Evolutionary conservation across 2,329 filamentous ascomycete genomes (phyloP).

Genomic region (Westerdykella ornata): DNA sequence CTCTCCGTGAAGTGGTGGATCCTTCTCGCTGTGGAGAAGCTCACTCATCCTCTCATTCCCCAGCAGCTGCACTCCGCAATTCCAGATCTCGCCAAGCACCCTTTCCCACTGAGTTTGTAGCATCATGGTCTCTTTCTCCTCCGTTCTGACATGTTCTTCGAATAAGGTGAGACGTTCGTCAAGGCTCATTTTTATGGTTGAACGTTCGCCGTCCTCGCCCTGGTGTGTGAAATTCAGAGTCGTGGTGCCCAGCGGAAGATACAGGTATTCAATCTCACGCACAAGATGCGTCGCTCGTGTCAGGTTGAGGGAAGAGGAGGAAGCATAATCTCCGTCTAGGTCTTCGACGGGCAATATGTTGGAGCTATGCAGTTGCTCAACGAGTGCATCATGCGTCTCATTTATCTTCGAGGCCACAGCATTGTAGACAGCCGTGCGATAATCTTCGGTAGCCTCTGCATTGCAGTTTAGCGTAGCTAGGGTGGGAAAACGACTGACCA

Average conservation of each 20-base stretch:
- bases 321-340: slow-evolving; percentile 7
- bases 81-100: slow-evolving; percentile 26
- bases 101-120: slow-evolving; percentile 24
- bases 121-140: slow-evolving; percentile 13
- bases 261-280: slow-evolving; percentile 12
- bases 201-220: slow-evolving; percentile 9
- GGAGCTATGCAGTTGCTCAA: background rate
- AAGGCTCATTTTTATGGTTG: slow-evolving; percentile 10
- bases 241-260: slow-evolving; percentile 16
- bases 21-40: slow-evolving; percentile 12
- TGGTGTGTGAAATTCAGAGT: slow-evolving; percentile 6
- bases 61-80: slow-evolving; percentile 17
- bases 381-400: slow-evolving; percentile 12
- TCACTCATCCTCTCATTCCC: slow-evolving; percentile 18
- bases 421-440: slow-evolving; percentile 22
- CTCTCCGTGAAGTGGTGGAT: slow-evolving; percentile 3
- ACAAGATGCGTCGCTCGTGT: slow-evolving; percentile 13
- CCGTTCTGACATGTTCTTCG: slow-evolving; percentile 12
- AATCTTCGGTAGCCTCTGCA: slow-evolving; percentile 22
- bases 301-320: slow-evolving; percentile 3
- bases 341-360: slow-evolving; percentile 2
- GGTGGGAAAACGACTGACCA: background rate
- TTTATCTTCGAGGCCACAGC: slow-evolving; percentile 13
- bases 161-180: slow-evolving; percentile 18
- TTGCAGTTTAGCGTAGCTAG: background rate